Conservation (phyloP, 352 stramenopile species). For the Phytophthora niederhauseri region DNA sequence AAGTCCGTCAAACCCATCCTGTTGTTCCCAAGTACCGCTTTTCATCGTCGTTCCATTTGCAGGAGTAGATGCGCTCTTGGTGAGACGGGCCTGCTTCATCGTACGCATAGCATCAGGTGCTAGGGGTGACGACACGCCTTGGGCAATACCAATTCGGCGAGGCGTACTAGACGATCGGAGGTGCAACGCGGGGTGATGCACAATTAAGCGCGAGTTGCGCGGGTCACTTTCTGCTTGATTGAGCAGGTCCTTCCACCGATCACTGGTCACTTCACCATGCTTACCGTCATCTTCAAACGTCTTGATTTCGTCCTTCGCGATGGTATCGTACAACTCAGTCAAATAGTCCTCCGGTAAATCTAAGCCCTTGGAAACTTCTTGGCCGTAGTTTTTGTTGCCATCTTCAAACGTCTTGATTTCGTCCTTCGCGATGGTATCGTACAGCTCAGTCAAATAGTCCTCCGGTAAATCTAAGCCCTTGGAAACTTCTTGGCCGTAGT, state of each 20-base stretch:
- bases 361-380: conserved; percentile 77
- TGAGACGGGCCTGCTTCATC: conserved; percentile 32
- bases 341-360: conserved; percentile 80
- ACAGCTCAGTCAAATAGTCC: conserved; percentile 79
- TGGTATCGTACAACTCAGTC: conserved; percentile 75
- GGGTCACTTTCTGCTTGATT: conserved; percentile 74
- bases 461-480: conserved; percentile 67
- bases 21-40: conserved; percentile 14
- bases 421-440: conserved; percentile 71
- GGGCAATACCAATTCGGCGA: conserved; percentile 18
- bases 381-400: conserved; percentile 88
- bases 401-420: conserved; percentile 89
- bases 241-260: conserved; percentile 82
- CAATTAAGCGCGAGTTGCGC: conserved; percentile 63
- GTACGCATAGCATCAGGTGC: conserved; percentile 32
- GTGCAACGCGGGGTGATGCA: conserved; percentile 47
- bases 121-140: conserved; percentile 16
- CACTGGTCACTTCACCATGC: conserved; percentile 75
- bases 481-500: conserved; percentile 89
- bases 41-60: conserved; percentile 12
- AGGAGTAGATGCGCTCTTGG: conserved; percentile 31
- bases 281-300: conserved; percentile 86
- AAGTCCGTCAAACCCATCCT: conserved; percentile 20
- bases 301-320: conserved; percentile 79
- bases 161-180: conserved; percentile 32